Percentiles rank a stretch among this genome's conserved stretches.
Evolutionary conservation across 768 basidiomycete species (phyloP).

Genomic region (Neoboletus brunneissimus): DNA sequence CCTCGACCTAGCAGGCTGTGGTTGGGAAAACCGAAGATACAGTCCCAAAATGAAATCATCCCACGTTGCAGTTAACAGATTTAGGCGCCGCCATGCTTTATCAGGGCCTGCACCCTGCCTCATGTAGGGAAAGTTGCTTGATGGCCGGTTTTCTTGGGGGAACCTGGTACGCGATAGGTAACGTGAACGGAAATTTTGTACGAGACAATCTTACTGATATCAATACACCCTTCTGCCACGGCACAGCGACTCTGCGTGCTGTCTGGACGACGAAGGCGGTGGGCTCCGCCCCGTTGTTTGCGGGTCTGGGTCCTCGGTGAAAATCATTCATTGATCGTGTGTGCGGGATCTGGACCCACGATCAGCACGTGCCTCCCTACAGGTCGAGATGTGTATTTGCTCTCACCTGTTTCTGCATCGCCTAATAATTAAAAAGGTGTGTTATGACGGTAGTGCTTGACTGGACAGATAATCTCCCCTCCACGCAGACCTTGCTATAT

Average conservation of each 20-base stretch:
- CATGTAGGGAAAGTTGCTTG: conserved; percentile 16
- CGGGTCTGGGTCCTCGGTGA: conserved; percentile 5
- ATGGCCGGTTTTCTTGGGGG: conserved; percentile 19
- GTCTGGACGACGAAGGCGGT: conserved; percentile 25
- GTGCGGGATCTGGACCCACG: conserved; percentile 18
- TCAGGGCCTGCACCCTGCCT: conserved; percentile 15
- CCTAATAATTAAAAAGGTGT: conserved; percentile 24
- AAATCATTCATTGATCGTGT: conserved; percentile 12
- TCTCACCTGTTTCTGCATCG: conserved; percentile 22
- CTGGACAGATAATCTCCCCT: conserved; percentile 11
- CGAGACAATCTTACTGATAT: conserved; percentile 16
- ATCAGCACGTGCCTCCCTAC: conserved; percentile 26
- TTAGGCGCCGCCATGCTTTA: conserved; percentile 6
- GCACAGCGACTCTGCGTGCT: conserved; percentile 20
- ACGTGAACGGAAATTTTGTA: neutral
- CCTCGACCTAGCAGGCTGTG: neutral
- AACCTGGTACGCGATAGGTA: conserved; percentile 21
- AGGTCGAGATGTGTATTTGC: conserved; percentile 12
- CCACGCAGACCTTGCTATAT: conserved; percentile 10
- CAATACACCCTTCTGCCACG: conserved; percentile 20
- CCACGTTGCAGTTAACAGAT: conserved; percentile 7
- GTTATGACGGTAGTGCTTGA: conserved; percentile 18
- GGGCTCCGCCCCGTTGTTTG: conserved; percentile 6
- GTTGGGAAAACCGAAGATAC: neutral
- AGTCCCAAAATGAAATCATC: conserved; percentile 8